Percentiles rank a stretch among this genome's conserved stretches.
These are phyloP conservation scores for Achaetomium macrosporum DNA, from an alignment of 2,329 filamentous ascomycete genomes.

Conservation along the genomic window DNA sequence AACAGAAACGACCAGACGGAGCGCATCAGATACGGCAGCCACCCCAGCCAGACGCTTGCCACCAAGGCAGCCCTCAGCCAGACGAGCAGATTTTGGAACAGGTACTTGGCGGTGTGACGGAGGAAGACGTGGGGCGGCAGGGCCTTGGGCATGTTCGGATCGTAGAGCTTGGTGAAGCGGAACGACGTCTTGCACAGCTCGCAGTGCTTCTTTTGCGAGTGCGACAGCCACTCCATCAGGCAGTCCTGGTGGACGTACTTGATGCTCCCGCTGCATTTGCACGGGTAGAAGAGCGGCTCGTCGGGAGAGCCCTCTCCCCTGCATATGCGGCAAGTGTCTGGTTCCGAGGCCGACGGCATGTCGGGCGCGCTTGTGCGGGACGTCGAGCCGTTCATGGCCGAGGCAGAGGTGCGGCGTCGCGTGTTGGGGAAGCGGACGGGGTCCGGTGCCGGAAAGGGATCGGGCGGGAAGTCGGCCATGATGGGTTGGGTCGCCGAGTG, in stretches of 20 bases:
- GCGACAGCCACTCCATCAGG: constrained; percentile 96
- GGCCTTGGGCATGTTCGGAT: constrained; percentile 82
- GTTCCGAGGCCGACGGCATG: constrained; percentile 36
- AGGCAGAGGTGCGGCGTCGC: constrained; percentile 23
- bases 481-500: constrained; percentile 16
- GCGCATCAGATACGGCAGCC: constrained; percentile 85
- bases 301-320: constrained; percentile 75
- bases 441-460: constrained; percentile 26
- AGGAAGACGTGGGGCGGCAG: constrained; percentile 78
- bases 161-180: constrained; percentile 95
- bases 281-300: constrained; percentile 92
- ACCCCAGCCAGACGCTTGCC: constrained; percentile 77
- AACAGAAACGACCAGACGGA: constrained; percentile 90
- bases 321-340: constrained; percentile 94
- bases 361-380: constrained; percentile 5
- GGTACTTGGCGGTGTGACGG: constrained; percentile 69
- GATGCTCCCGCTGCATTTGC: constrained; percentile 98
- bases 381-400: constrained; percentile 34
- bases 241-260: constrained; percentile 98
- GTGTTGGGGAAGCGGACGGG: constrained; percentile 25
- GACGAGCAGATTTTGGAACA: constrained; percentile 63
- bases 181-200: constrained; percentile 98
- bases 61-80: constrained; percentile 78
- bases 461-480: constrained; percentile 25
- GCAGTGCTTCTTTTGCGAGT: constrained; percentile 99